These are phyloP conservation scores for Dunaliella salina DNA, from an alignment of 163 green algal species.

Conservation along the genomic window DNA sequence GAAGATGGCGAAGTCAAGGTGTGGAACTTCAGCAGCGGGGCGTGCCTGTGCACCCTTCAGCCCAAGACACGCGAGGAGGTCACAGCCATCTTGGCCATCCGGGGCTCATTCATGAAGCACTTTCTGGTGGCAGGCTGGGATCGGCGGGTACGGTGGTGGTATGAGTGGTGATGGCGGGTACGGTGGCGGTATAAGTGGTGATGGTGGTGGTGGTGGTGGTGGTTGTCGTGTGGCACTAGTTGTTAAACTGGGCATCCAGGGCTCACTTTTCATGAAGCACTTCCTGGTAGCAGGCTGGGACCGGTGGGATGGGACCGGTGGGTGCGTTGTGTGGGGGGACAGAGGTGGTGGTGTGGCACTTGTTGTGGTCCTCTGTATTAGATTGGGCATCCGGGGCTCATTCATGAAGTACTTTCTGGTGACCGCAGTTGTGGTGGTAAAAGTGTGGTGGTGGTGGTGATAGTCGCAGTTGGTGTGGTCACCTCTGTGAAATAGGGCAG, in stretches of 20 bases:
- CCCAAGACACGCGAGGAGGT: constrained; percentile 41
- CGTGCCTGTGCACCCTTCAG: constrained; percentile 43
- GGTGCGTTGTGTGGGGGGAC: constrained; percentile 23
- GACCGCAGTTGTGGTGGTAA: too few relatives aligned
- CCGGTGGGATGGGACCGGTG: constrained; percentile 56
- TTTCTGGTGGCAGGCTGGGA: constrained; percentile 65
- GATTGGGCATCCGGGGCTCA: not conserved
- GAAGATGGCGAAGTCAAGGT: constrained; percentile 50
- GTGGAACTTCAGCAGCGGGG: constrained; percentile 68
- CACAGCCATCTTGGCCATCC: constrained; percentile 43
- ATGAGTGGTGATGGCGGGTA: too few relatives aligned
- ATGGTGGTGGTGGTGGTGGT: too few relatives aligned
- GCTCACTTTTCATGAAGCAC: constrained; percentile 36
- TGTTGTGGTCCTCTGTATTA: too few relatives aligned
- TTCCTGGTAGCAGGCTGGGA: constrained; percentile 64
- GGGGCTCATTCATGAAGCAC: constrained; percentile 36
- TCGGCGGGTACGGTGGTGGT: constrained; percentile 26
- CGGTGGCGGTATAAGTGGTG: too few relatives aligned
- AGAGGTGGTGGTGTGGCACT: too few relatives aligned
- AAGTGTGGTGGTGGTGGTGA: too few relatives aligned
- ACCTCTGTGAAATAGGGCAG: too few relatives aligned
- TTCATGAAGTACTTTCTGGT: constrained; percentile 48
- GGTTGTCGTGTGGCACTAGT: too few relatives aligned
- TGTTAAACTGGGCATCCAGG: not conserved
- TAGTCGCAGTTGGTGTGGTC: too few relatives aligned